phyloP scores from a whole-genome alignment of 768 basidiomycete species.

The Termitomyces sp. region DNA sequence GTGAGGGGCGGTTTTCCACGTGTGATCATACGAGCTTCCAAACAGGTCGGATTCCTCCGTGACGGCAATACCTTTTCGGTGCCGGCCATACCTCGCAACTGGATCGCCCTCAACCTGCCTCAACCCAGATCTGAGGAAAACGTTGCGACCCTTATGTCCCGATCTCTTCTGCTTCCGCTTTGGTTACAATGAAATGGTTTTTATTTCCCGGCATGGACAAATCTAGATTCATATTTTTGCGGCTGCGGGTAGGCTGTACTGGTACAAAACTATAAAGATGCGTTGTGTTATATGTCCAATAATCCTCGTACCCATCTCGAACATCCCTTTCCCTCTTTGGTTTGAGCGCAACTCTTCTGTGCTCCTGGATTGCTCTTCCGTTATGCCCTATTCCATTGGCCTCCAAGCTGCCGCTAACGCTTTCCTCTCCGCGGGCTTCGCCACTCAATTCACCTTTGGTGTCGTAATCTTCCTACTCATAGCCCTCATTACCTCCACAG shows the following conservation, averaged over 20 bases:
- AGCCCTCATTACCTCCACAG: constrained; percentile 40
- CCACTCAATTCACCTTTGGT: constrained; percentile 45
- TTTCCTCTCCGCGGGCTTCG: constrained; percentile 49
- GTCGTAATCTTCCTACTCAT: constrained; percentile 46
- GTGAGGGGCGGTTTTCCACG: constrained; percentile 17
- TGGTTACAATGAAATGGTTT: constrained; percentile 16
- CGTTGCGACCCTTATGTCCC: constrained; percentile 13
- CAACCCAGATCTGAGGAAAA: constrained; percentile 14
- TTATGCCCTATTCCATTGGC: constrained; percentile 51
- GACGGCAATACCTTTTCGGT: constrained; percentile 21
- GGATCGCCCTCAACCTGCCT: constrained; percentile 13
- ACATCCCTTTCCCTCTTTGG: constrained; percentile 21
- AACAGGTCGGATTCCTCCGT: constrained; percentile 14
- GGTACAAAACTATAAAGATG: constrained; percentile 28
- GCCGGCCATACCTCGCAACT: constrained; percentile 16
- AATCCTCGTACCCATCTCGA: constrained; percentile 16
- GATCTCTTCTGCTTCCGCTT: constrained; percentile 19
- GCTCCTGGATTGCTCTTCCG: constrained; percentile 23
- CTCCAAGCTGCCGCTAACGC: constrained; percentile 46
- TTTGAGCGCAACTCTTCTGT: constrained; percentile 23
- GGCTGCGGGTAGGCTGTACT: constrained; percentile 24
- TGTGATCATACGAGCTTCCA: constrained; percentile 15
- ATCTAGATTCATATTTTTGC: constrained; percentile 26
- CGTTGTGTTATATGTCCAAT: constrained; percentile 26
- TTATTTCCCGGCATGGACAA: constrained; percentile 13